Conservation (phyloP, 345 rosid species). For the Toxicodendron radicans region DNA sequence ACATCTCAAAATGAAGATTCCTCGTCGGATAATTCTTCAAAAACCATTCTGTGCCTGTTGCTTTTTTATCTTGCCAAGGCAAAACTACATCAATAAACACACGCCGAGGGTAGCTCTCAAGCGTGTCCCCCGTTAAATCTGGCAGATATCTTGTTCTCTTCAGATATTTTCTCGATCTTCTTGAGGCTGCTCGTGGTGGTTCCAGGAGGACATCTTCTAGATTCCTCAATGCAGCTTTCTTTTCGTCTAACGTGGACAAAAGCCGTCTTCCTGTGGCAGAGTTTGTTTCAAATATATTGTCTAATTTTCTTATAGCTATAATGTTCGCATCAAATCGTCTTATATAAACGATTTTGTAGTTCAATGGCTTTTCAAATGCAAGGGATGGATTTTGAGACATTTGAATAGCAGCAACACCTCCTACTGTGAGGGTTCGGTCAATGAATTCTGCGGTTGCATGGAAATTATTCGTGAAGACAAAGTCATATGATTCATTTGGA, state of each 20-base stretch:
- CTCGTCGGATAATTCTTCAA: slow-evolving; percentile 64
- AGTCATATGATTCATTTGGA: slow-evolving; percentile 42
- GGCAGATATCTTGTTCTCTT: slow-evolving; percentile 63
- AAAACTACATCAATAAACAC: slow-evolving; percentile 65
- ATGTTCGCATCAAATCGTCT: slow-evolving; percentile 38
- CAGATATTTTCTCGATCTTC: slow-evolving; percentile 52
- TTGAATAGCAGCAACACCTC: slow-evolving; percentile 52
- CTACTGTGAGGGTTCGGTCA: slow-evolving; percentile 58
- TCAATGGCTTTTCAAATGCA: slow-evolving; percentile 36
- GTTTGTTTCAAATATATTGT: background rate
- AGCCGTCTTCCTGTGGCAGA: slow-evolving; percentile 35
- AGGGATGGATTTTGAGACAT: slow-evolving; percentile 28
- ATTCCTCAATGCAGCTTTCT: slow-evolving; percentile 51
- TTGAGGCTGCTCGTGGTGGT: slow-evolving; percentile 70
- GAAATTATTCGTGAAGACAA: slow-evolving; percentile 45
- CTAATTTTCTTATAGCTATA: slow-evolving; percentile 56
- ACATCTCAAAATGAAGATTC: slow-evolving; percentile 65
- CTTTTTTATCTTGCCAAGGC: slow-evolving; percentile 32
- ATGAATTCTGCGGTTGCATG: slow-evolving; percentile 41
- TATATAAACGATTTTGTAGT: slow-evolving; percentile 53
- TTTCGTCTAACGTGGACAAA: slow-evolving; percentile 36
- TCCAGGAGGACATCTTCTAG: slow-evolving; percentile 80
- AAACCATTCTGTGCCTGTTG: slow-evolving; percentile 56
- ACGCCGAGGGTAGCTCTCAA: slow-evolving; percentile 59
- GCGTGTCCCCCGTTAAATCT: slow-evolving; percentile 56